Evolutionary conservation across 192 early-diverging fungal genomes (phyloP).

Genomic region (Coemansia sp.): DNA sequence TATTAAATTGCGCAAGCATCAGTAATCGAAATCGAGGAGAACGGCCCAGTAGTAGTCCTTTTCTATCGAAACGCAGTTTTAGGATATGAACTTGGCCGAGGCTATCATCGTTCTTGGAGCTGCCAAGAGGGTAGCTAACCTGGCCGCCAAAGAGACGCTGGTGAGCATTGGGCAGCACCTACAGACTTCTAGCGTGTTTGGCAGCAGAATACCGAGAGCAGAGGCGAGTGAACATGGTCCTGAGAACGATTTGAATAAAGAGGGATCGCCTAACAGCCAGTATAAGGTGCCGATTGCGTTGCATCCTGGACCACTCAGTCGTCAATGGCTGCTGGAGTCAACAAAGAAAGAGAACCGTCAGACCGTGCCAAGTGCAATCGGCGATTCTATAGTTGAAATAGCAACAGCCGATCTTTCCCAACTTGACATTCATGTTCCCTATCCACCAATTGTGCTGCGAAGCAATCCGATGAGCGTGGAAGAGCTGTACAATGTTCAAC

Average conservation of each 20-base stretch:
- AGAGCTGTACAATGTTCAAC: not conserved
- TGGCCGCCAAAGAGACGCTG: conserved; percentile 32
- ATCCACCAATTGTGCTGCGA: conserved; percentile 29
- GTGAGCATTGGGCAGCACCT: conserved; percentile 13
- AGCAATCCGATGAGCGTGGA: not conserved
- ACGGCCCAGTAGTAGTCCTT: not conserved
- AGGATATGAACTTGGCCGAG: conserved; percentile 35
- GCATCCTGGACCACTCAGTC: conserved; percentile 29
- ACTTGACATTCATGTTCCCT: conserved; percentile 24
- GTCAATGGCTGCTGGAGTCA: conserved; percentile 20
- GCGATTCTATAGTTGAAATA: conserved; percentile 2
- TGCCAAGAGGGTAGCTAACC: conserved; percentile 25
- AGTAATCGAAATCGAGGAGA: no score
- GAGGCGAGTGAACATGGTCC: not conserved
- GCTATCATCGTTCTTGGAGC: conserved; percentile 40
- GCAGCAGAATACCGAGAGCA: not conserved
- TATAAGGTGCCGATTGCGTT: conserved; percentile 15
- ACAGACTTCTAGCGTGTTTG: conserved; percentile 36
- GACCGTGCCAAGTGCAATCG: not conserved
- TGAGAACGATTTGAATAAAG: not conserved
- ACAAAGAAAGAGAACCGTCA: not conserved
- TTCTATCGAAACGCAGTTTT: not conserved
- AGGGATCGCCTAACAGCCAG: not conserved
- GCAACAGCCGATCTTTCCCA: conserved; percentile 23
- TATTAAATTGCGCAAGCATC: no score